phyloP scores from a whole-genome alignment of 805 yeast genomes.

The Wickerhamiella nectarea region DNA sequence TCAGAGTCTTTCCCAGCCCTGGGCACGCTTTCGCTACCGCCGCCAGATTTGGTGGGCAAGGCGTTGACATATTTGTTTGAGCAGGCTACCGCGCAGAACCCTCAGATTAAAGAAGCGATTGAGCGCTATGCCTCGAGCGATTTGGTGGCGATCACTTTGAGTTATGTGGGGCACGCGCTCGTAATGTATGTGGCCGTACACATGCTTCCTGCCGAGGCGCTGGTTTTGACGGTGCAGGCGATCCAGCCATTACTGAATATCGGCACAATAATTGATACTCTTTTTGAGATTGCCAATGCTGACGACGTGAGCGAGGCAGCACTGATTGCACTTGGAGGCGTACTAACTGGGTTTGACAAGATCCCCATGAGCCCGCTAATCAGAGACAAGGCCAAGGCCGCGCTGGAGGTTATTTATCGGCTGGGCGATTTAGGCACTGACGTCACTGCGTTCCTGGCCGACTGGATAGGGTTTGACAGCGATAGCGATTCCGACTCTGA shows the following conservation, averaged over 20 bases:
- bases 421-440: conserved; percentile 11
- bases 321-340: conserved; percentile 8
- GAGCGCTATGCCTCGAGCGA: conserved; percentile 11
- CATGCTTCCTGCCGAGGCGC: conserved; percentile 13
- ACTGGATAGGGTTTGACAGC: conserved; percentile 12
- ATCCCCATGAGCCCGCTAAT: conserved; percentile 9
- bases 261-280: conserved; percentile 12
- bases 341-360: conserved; percentile 10
- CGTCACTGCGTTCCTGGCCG: conserved; percentile 6
- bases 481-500: background rate
- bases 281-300: conserved; percentile 12
- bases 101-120: conserved; percentile 11
- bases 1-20: conserved; percentile 9
- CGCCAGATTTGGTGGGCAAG: conserved; percentile 14
- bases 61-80: conserved; percentile 14
- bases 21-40: conserved; percentile 16
- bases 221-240: conserved; percentile 10
- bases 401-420: conserved; percentile 9
- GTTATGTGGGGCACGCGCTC: conserved; percentile 15
- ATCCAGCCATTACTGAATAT: conserved; percentile 11
- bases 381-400: conserved; percentile 9
- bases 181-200: conserved; percentile 14
- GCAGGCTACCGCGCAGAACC: conserved; percentile 9
- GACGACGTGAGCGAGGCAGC: conserved; percentile 11
- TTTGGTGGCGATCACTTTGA: conserved; percentile 12